Evolutionary conservation across 129 eudicot species (phyloP), one percentile per base, ranked within the genome.

Genomic region (Helianthus tuberosus): DNA sequence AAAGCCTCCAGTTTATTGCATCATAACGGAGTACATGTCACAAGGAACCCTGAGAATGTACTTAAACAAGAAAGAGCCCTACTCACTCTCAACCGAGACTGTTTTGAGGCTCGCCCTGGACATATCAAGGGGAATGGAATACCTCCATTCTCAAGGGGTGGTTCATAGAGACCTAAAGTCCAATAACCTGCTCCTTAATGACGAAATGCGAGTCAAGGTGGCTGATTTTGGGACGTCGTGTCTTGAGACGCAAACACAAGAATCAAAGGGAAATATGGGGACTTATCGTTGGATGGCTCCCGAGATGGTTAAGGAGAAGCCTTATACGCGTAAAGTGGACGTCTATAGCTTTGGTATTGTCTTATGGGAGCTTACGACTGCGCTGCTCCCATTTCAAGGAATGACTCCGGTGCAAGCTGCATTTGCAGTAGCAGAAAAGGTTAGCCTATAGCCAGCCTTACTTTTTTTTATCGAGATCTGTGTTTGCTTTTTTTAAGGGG

Each of bases 251-350:
- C 96, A 95, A 67, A 88, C 91, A 7, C 86, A 76, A 27, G 99
- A 95, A 51, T 75, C 93, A 1, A 95, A 95, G 73, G 99, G 97
- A 0, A 95, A 95, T 61, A 95, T 86, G 97, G 97, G 99, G 60
- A 95, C 99, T 8, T 95, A 95, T 52, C 97, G 97, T 9, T 95
- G 99, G 98, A 94, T 94, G 98, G 98, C 98, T n/a, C 98, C 98
- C 0, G 98, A 93, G 86, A 93, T 93, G 98, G 87, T 90, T 17
- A 90, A 90, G 85, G 97, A 95, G 83, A 95, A 86, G 59, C 90
- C 94, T 44, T 91, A 91, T 76, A 88, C 99, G 39, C 80, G 99
- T 16, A 95, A 95, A 76, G 96, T 95, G 13, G 99, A 95, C 60
- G 97, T 95, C 4, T 95, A 91, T 71, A 95, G 99, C 41, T 95